Base-by-base conservation (phyloP, 768 basidiomycete genomes). In the Tricholoma terreum region DNA sequence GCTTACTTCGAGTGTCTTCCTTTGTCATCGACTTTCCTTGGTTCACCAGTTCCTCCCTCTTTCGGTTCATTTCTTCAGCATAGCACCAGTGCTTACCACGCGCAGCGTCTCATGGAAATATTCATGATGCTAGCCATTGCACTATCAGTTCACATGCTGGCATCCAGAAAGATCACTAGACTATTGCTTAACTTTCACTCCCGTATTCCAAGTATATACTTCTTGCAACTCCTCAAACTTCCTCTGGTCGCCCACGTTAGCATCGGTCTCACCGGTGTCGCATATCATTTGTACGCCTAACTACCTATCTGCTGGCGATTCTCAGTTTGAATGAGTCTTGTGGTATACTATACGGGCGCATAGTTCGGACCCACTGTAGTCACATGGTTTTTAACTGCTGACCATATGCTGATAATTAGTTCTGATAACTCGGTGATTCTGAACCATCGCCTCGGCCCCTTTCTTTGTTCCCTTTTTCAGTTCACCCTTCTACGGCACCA, bases 391-490 rank as follows among this genome's bases (percentile, higher is more conserved):
- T 75, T 78, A 12, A 63, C 71, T 48, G 59, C 67, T 19, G 57
- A 73, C 5, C 87, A 88, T 86, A 69, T 33, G 82, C 73, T 34
- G n/a, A 4, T 30, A 1, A 14, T 2, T 36, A 40, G 17, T 19
- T 51, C n/a, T n/a, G n/a, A n/a, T 3, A 19, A 10, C 9, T 55
- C 24, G 24, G 58, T 56, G 55, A 61, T 14, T 24, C 22, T 22
- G 12, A 55, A 87, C 84, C 87, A 87, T 64, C 87, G 86, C 87
- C 70, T 88, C 8, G 88, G 89, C 36, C 87, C 87, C 0, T 80
- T 80, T 54, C 74, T 90, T 19, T 88, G 89, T 30, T 78, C 85
- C 5, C 66, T 90, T 9, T 74, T 90, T 8, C 24, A 85, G 73
- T 31, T 75, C 81, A 14, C 76, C 64, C 6, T 77, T 89, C 62